Evolutionary conservation across 2,329 filamentous ascomycete species (phyloP).

Genomic region (Claviceps capensis): DNA sequence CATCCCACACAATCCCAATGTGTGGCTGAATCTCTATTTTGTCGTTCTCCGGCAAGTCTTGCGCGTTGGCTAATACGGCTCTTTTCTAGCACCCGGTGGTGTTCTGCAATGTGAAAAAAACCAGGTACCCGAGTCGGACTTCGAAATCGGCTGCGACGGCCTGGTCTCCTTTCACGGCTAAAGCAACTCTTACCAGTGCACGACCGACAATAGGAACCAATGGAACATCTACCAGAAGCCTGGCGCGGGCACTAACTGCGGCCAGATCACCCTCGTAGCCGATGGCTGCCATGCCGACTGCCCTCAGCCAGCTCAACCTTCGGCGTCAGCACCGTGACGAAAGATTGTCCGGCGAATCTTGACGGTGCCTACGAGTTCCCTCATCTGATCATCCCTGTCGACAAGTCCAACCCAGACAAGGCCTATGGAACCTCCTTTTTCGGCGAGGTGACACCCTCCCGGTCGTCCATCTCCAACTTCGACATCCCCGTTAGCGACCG

Average conservation of each 20-base stretch:
- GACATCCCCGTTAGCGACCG: slow-evolving; percentile 40
- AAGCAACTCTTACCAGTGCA: slow-evolving; percentile 45
- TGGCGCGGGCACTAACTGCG: slow-evolving; percentile 29
- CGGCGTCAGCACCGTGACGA: slow-evolving; percentile 2
- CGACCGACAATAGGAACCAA: slow-evolving; percentile 35
- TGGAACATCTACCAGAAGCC: slow-evolving; percentile 39
- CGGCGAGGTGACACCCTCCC: slow-evolving; percentile 37
- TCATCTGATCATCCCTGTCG: slow-evolving; percentile 48
- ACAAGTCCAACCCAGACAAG: slow-evolving; percentile 36
- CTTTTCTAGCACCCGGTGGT: slow-evolving; percentile 33
- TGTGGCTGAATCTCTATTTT: no score
- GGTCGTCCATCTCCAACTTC: slow-evolving; percentile 55
- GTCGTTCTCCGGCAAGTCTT: background rate
- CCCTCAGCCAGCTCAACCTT: slow-evolving; percentile 5
- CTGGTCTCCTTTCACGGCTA: slow-evolving; percentile 36
- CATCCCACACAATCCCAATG: background rate
- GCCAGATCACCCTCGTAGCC: slow-evolving; percentile 30
- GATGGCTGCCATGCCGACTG: slow-evolving; percentile 19
- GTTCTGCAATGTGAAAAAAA: slow-evolving; percentile 49
- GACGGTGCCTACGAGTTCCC: slow-evolving; percentile 39
- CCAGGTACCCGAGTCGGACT: slow-evolving; percentile 37
- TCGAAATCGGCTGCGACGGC: slow-evolving; percentile 40
- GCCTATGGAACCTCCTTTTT: slow-evolving; percentile 39
- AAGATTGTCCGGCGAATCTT: slow-evolving; percentile 29
- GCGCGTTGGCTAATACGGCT: background rate